phyloP scores from a whole-genome alignment of 164 flowering plant genomes.

The Tetrastigma voinierianum region DNA sequence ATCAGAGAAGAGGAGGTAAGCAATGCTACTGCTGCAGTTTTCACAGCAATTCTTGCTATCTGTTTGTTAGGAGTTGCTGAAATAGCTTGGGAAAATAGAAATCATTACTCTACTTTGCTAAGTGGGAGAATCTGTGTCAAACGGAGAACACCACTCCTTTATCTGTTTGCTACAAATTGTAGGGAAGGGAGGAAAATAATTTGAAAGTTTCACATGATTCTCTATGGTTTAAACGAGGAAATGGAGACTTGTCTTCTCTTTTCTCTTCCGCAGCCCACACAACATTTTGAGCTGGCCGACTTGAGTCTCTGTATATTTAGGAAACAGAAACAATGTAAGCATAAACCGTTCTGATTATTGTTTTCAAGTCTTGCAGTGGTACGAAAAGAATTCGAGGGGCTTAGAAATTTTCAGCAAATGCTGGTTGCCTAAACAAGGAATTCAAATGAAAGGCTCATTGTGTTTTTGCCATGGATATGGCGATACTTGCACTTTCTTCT shows the following conservation, averaged over 20 bases:
- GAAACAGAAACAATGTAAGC: too few relatives aligned
- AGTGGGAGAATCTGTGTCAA: too few relatives aligned
- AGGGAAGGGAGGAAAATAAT: not conserved
- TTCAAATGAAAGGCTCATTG: constrained; percentile 59
- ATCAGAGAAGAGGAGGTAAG: constrained; percentile 82
- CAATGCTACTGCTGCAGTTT: not conserved
- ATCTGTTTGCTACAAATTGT: too few relatives aligned
- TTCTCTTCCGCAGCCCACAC: too few relatives aligned
- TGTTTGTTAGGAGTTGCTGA: constrained; percentile 9
- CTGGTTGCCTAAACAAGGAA: constrained; percentile 69
- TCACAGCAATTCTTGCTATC: not conserved
- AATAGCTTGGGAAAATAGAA: not conserved
- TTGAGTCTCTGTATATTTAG: not conserved
- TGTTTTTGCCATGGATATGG: constrained; percentile 98
- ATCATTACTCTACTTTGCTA: too few relatives aligned
- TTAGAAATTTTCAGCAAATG: constrained; percentile 79
- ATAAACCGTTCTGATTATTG: not conserved
- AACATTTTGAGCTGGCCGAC: too few relatives aligned
- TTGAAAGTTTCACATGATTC: too few relatives aligned
- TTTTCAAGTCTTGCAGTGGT: constrained; percentile 51
- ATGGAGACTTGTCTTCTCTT: too few relatives aligned
- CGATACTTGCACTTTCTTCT: constrained; percentile 96
- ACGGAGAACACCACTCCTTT: too few relatives aligned
- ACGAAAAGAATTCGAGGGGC: constrained; percentile 66
- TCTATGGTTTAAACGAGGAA: too few relatives aligned